Conservation (phyloP, 2,329 filamentous ascomycete species). For the Coniochaeta hoffmannii region DNA sequence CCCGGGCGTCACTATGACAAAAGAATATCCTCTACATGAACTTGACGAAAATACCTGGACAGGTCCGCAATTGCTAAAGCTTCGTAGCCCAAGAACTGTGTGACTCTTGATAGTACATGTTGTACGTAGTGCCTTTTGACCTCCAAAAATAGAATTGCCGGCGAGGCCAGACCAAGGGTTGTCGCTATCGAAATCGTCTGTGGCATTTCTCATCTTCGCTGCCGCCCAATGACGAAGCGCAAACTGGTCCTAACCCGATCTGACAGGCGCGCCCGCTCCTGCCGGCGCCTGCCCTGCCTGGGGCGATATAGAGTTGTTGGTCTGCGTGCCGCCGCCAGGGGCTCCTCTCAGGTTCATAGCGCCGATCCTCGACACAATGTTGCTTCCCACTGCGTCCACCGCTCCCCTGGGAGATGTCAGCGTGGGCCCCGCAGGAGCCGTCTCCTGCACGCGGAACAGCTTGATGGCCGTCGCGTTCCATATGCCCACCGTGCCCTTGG, state of each 20-base stretch:
- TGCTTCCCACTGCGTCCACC: slow-evolving; percentile 87
- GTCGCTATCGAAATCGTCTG: neutral
- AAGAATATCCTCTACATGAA: no score
- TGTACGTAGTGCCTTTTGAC: neutral
- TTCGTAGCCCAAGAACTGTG: no score
- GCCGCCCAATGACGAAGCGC: neutral
- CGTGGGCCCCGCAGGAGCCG: slow-evolving; percentile 69
- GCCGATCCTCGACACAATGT: slow-evolving; percentile 79
- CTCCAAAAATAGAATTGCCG: neutral
- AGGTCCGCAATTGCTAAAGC: no score
- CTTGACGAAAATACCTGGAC: no score
- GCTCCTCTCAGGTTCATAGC: slow-evolving; percentile 66
- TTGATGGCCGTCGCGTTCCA: slow-evolving; percentile 90
- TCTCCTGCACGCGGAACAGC: slow-evolving; percentile 85
- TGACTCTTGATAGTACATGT: no score
- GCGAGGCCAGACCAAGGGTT: neutral
- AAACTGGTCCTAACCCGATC: neutral
- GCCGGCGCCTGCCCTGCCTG: neutral
- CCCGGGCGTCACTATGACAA: neutral
- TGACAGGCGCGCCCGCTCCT: neutral
- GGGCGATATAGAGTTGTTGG: neutral
- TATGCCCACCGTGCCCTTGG: slow-evolving; percentile 80
- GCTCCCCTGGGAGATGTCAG: slow-evolving; percentile 81
- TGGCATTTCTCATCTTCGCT: neutral
- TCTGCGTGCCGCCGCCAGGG: slow-evolving; percentile 12